Evolutionary conservation across 495 filamentous ascomycete species (phyloP), one percentile per base, ranked within the genome.

Genomic region (Parmelia sp.): DNA sequence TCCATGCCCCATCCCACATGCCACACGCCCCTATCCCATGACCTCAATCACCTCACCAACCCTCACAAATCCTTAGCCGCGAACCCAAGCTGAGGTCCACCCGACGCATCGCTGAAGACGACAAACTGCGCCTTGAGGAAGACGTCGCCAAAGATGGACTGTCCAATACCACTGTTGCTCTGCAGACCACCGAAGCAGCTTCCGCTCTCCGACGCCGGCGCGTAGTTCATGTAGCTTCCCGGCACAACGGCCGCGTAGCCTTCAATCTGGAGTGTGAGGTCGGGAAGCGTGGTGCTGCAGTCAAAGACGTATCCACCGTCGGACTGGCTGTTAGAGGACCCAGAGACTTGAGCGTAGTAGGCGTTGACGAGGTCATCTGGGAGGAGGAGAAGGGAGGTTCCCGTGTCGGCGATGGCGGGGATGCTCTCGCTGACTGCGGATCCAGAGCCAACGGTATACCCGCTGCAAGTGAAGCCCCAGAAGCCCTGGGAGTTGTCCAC

Each of bases 91-190:
- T 77, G 72, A 35, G 82, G 82, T 3, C 75, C 78, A 0, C 53
- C 58, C 74, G 75, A 40, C 78, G 77, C 63, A 61, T 92, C 84
- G 67, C 21, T 23, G 10, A 91, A 91, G 6, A 94, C 84, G 23
- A 87, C 88, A 70, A 87, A 91, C 68, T 89, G 85, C 65, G 82
- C 81, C 81, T 92, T 91, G 66, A 93, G 80, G 67, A 89, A 90
- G 44, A 91, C 80, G 63, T 92, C 89, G 29, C 89, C 89, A 61
- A 88, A 86, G 71, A 94, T 90, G 64, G 78, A 80, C 71, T 89
- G 82, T 23, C 79, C 82, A 31, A 89, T 76, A 47, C 83, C 84
- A 17, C 73, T 71, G 73, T 85, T 82, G 62, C 72, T 74, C 77
- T 89, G 87, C 57, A 90, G 78, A 23, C 83, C 83, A 53, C 87